Conservation (phyloP, 2,329 filamentous ascomycete genomes). For the Geosmithia morbida region DNA sequence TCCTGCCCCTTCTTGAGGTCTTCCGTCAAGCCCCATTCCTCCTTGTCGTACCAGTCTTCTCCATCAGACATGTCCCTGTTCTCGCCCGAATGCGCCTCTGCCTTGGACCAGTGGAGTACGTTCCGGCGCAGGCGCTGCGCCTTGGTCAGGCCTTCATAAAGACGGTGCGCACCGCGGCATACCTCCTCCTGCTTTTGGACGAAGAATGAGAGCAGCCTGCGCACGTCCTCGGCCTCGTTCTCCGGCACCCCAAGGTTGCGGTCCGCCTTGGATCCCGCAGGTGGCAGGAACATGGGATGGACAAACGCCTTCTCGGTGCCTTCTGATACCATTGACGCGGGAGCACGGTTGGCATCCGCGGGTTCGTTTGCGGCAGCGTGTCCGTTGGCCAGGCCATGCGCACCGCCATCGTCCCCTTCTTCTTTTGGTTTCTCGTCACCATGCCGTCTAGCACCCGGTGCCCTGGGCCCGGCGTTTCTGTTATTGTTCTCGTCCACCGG, state of each 20-base stretch:
- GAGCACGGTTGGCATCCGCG: background rate
- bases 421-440: background rate
- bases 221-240: conserved; percentile 63
- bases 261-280: conserved; percentile 46
- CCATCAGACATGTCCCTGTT: conserved; percentile 71
- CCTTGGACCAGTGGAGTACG: conserved; percentile 63
- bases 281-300: conserved; percentile 61
- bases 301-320: conserved; percentile 37
- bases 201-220: conserved; percentile 58
- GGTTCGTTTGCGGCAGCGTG: conserved; percentile 6
- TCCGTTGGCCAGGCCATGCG: conserved; percentile 6
- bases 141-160: conserved; percentile 57
- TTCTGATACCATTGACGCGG: background rate
- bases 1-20: conserved; percentile 71
- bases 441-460: background rate
- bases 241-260: conserved; percentile 58
- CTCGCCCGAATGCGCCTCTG: conserved; percentile 54
- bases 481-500: conserved; percentile 1
- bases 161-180: conserved; percentile 50
- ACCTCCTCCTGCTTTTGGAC: conserved; percentile 81
- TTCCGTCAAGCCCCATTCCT: conserved; percentile 62
- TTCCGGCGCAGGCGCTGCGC: conserved; percentile 58
- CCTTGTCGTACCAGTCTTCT: conserved; percentile 79
- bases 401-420: background rate
- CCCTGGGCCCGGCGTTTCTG: background rate